A percentile compares a stretch with the other conserved stretches of the same genome.
phyloP scores from a whole-genome alignment of 805 yeast species.

The Metschnikowia aberdeeniae region DNA sequence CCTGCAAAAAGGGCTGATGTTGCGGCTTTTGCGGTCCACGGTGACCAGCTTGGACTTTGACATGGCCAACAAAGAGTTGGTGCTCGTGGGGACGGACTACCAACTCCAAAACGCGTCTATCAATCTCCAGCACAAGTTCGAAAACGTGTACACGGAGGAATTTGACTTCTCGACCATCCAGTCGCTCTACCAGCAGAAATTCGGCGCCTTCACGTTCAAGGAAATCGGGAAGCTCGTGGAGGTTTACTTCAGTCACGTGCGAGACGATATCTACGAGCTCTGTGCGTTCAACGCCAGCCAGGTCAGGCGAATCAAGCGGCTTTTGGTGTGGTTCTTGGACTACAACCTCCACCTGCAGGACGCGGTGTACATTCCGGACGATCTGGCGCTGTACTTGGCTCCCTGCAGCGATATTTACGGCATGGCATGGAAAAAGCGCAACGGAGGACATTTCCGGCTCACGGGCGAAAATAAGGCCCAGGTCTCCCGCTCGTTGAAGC shows the following conservation, averaged over 20 bases:
- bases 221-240: conserved; percentile 30
- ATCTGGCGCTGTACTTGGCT: conserved; percentile 11
- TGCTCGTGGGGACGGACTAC: conserved; percentile 36
- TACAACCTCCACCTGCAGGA: conserved; percentile 26
- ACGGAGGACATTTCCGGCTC: conserved; percentile 15
- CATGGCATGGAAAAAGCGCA: conserved; percentile 30
- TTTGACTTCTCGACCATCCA: conserved; percentile 30
- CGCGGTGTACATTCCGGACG: conserved; percentile 17
- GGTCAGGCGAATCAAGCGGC: conserved; percentile 33
- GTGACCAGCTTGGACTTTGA: conserved; percentile 39
- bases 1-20: conserved; percentile 34
- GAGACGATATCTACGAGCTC: conserved; percentile 27
- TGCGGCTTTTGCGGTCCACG: conserved; percentile 37
- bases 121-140: conserved; percentile 30
- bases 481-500: conserved; percentile 1
- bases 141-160: conserved; percentile 22
- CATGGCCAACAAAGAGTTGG: conserved; percentile 24
- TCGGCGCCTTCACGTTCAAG: conserved; percentile 22
- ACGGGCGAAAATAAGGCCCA: background rate
- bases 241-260: conserved; percentile 29
- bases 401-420: conserved; percentile 32
- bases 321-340: conserved; percentile 37
- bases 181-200: conserved; percentile 25
- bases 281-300: conserved; percentile 26
- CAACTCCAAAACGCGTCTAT: conserved; percentile 45